A percentile compares a stretch with the other conserved stretches of the same genome.
Conservation (phyloP, 192 early-diverging fungal genomes). For the Coemansia sp. region DNA sequence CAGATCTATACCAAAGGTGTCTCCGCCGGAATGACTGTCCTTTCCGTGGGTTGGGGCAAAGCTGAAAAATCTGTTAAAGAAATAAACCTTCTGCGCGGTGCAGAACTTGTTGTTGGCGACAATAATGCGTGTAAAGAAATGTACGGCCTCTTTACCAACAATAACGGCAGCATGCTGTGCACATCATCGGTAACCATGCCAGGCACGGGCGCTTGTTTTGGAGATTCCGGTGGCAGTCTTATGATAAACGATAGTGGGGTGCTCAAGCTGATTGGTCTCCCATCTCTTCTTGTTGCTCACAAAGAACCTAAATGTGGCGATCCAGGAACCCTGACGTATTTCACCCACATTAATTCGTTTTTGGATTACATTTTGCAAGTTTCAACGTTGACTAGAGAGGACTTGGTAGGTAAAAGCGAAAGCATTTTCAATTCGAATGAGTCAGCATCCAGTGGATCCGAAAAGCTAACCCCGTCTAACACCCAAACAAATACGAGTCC, state of each 20-base stretch:
- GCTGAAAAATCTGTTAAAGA: neutral
- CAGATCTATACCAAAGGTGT: conserved; percentile 10
- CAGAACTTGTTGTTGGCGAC: conserved; percentile 13
- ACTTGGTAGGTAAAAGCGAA: neutral
- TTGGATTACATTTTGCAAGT: conserved; percentile 17
- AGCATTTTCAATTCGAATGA: neutral
- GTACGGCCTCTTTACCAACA: neutral
- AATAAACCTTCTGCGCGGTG: conserved; percentile 1
- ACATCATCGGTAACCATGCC: conserved; percentile 13
- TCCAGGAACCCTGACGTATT: conserved; percentile 13
- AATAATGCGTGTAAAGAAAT: neutral
- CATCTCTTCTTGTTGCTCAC: conserved; percentile 3
- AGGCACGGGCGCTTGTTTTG: conserved; percentile 9
- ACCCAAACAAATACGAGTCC: neutral
- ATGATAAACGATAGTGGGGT: neutral
- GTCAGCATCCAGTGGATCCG: neutral
- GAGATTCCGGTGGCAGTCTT: conserved; percentile 22
- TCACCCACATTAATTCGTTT: conserved; percentile 9
- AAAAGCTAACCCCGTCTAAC: neutral
- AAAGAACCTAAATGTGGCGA: conserved; percentile 7
- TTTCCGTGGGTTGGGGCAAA: conserved; percentile 27
- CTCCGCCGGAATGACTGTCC: conserved; percentile 1
- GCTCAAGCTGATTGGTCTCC: conserved; percentile 10
- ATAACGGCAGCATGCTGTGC: conserved; percentile 13
- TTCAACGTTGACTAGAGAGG: conserved; percentile 10